Base-by-base conservation (phyloP, 441 rosid species). In the Viola pubescens region DNA sequence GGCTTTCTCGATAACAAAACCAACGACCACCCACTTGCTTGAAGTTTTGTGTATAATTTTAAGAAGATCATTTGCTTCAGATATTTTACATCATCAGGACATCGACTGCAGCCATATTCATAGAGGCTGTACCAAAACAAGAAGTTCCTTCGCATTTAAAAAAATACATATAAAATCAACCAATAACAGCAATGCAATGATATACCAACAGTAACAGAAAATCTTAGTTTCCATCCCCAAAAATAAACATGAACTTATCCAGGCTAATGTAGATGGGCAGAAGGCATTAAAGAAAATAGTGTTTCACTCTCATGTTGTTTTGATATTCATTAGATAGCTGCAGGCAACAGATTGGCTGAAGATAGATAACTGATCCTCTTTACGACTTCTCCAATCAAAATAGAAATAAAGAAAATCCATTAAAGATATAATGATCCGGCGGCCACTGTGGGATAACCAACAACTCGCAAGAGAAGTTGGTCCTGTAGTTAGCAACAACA, bases 11-110 rank as follows among this genome's bases (percentile, higher is more conserved):
- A 80, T 45, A 84, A 47, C 61, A 88, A 63, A 70, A 81, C 67
- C 79, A 85, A 63, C 41, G 81, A 58, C 86, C 83, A 91, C 43
- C 92, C 87, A 47, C 71, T 71, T 19, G 77, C 75, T 70, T 73
- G 78, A 62, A 91, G 82, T 65, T 80, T 68, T 16, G 1, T 49
- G 58, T 81, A 88, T 68, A 86, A 66, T 58, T 67, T 70, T 54
- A 79, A 62, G 14, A 57, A 54, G 56, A 65, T 71, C 52, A 26
- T 65, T 53, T 76, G 75, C 74, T 62, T 82, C 70, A 75, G 66
- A 48, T 67, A 64, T 59, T 62, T 72, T 58, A 75, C 80, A 69
- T 77, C 79, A 69, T 80, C 75, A 43, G 75, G 62, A 62, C 74
- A 76, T 55, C 49, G 77, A 8, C 40, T 53, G 60, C 40, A 65